Evolutionary conservation across 169 alveolate species (phyloP).

Genomic region (Cryptosporidium canis): DNA sequence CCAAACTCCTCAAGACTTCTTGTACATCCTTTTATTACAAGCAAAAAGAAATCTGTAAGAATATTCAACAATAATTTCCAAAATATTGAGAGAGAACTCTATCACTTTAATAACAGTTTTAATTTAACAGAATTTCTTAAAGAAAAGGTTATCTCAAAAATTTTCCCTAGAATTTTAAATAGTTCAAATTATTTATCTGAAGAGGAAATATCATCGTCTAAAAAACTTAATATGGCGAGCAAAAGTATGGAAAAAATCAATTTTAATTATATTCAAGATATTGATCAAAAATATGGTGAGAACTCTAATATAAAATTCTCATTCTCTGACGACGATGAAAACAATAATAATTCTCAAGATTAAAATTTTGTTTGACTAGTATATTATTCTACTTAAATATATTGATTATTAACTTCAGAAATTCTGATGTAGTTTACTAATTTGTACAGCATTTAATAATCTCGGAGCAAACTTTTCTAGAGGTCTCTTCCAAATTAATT

Average conservation of each 20-base stretch:
- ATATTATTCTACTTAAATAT: background rate
- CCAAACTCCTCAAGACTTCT: background rate
- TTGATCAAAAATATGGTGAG: background rate
- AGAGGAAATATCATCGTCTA: background rate
- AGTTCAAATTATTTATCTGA: background rate
- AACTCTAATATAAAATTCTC: background rate
- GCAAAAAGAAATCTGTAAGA: background rate
- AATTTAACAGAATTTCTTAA: background rate
- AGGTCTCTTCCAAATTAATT: constrained; percentile 66
- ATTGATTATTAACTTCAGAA: background rate
- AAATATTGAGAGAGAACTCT: constrained; percentile 51
- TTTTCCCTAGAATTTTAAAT: background rate
- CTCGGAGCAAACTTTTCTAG: constrained; percentile 69
- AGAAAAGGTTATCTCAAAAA: background rate
- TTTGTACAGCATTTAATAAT: constrained; percentile 61
- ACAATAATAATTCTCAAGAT: background rate
- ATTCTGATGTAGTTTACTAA: constrained; percentile 56
- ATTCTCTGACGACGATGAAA: background rate
- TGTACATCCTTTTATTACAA: constrained; percentile 11
- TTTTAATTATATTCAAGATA: background rate
- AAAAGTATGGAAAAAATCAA: background rate
- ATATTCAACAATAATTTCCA: constrained; percentile 21
- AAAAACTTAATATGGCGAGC: too few relatives aligned
- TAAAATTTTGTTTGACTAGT: background rate
- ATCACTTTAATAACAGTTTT: constrained; percentile 8